Base-by-base conservation (phyloP, 495 filamentous ascomycete species). In the Choiromyces venosus region DNA sequence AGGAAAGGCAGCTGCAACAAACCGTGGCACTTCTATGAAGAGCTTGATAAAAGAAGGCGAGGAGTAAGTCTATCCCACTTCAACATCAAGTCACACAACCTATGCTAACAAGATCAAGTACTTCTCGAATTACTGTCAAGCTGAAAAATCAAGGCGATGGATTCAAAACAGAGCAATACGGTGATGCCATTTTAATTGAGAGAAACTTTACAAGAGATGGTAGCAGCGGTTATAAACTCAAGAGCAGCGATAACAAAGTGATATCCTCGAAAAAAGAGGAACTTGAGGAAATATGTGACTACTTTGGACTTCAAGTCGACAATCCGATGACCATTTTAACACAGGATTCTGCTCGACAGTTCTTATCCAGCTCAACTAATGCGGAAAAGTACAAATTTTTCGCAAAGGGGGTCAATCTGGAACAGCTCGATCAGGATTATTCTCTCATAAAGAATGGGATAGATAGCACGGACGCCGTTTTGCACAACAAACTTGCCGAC, bases 301-400 rank as follows among this genome's bases (percentile, higher is more conserved):
- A 90, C 81, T 98, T 92, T 81, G 90, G 91, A 42, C 86, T 99
- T 19, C 95, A 98, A 81, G 91, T 99, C 44, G 95, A 97, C 81
- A 99, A 99, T 73, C 95, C 95, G 0, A 91, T 99, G 84, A 99
- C 96, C 74, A 91, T 97, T n/a, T 87, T 99, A 37, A 97, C 94
- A 2, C 95, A 99, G 82, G 95, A 99, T 80, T 91, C 92, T 82
- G 95, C 95, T 40, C 91, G 94, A 21, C 91, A 96, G 73, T 99
- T 99, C 80, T 86, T 99, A 12, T 96, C 92, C 81, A 86, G 88
- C 35, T 95, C 96, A 33, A 91, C 87, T 33, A 87, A 93, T 6
- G 83, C 85, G 6, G 89, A 94, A 68, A 99, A 98, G 81, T 99
- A 98, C 85, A 94, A 92, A 76, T 97, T 97, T 76, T 99, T 98